Percentiles rank a stretch among this genome's conserved stretches.
Conservation (phyloP, 208 protist species). For the Tritrichomonas musculus region DNA sequence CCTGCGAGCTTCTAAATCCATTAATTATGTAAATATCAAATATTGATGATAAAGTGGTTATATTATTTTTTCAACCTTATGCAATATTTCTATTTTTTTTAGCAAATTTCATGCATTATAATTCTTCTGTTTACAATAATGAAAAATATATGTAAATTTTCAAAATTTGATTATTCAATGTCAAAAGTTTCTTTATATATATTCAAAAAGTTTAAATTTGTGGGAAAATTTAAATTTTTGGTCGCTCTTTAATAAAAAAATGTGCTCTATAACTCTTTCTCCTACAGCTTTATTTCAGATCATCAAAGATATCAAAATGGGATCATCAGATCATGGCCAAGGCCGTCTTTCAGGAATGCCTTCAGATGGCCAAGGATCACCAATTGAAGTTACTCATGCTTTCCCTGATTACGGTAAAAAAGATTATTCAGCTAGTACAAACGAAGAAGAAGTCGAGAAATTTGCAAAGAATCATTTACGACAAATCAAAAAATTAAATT, state of each 20-base stretch:
- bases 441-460: neutral
- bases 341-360: neutral
- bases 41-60: too few relatives aligned
- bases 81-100: too few relatives aligned
- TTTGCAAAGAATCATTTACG: neutral
- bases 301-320: conserved; percentile 24
- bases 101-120: too few relatives aligned
- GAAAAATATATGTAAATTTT: too few relatives aligned
- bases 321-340: neutral
- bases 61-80: too few relatives aligned
- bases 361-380: neutral
- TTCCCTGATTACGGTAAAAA: neutral
- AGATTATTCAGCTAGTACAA: neutral
- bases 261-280: neutral
- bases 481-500: neutral
- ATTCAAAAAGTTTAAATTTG: too few relatives aligned
- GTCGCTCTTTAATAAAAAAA: too few relatives aligned
- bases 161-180: too few relatives aligned
- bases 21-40: neutral
- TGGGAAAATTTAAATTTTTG: too few relatives aligned
- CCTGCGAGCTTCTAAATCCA: neutral
- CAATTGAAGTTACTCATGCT: conserved; percentile 30
- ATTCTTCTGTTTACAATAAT: too few relatives aligned
- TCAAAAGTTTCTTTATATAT: too few relatives aligned
- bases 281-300: conserved; percentile 5